Evolutionary conservation across 768 basidiomycete genomes (phyloP).

Genomic region (Nevesoporus exiguus): DNA sequence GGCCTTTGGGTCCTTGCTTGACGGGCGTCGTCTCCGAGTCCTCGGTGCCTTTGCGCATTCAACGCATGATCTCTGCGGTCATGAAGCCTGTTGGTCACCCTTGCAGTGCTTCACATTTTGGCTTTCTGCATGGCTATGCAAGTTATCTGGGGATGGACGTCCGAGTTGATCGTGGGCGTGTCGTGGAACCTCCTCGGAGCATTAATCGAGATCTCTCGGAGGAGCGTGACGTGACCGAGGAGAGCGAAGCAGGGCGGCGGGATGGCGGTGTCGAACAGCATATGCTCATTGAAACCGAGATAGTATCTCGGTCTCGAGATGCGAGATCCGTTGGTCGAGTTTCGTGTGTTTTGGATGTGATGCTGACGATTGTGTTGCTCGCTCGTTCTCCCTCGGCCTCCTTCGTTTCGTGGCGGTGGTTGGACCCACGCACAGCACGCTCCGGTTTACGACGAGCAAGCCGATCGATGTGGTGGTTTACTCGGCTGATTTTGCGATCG

Average conservation of each 20-base stretch:
- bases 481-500: slow-evolving; percentile 50
- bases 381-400: background rate
- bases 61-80: background rate
- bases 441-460: slow-evolving; percentile 32
- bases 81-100: background rate
- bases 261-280: slow-evolving; percentile 11
- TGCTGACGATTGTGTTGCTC: background rate
- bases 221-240: slow-evolving; percentile 3
- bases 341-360: background rate
- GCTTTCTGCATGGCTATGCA: background rate
- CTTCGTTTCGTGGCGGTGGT: background rate
- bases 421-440: too few relatives aligned
- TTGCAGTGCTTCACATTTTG: background rate
- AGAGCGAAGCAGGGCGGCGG: background rate
- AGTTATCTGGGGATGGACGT: background rate
- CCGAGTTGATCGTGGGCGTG: slow-evolving; percentile 14
- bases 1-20: background rate
- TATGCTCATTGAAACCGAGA: background rate
- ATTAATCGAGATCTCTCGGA: slow-evolving; percentile 16
- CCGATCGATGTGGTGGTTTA: slow-evolving; percentile 37
- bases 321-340: slow-evolving; percentile 3
- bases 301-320: slow-evolving; percentile 7
- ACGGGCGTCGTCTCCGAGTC: background rate
- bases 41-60: background rate
- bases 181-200: slow-evolving; percentile 10